Evolutionary conservation across 2,329 filamentous ascomycete genomes (phyloP).

Genomic region (Didymella segeticola): DNA sequence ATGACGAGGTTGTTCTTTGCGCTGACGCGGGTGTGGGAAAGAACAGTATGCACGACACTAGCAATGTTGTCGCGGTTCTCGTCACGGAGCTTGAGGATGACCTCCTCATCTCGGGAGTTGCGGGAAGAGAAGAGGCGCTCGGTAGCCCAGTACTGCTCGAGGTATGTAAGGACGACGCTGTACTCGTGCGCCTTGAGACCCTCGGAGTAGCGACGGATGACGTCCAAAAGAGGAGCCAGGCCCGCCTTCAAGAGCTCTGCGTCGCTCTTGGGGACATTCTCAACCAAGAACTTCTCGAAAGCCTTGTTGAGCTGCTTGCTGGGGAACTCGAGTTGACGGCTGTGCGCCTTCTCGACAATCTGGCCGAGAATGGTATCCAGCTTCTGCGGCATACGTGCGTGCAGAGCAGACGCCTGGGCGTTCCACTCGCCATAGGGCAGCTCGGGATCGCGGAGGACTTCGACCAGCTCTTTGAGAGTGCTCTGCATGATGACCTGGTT

Average conservation of each 20-base stretch:
- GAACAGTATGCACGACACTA: constrained; percentile 84
- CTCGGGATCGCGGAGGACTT: constrained; percentile 86
- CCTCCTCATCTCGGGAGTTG: constrained; percentile 87
- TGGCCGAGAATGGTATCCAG: constrained; percentile 82
- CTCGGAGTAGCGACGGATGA: constrained; percentile 82
- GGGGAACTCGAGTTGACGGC: constrained; percentile 85
- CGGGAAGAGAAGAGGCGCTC: constrained; percentile 88
- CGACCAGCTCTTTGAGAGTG: constrained; percentile 86
- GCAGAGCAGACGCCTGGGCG: constrained; percentile 93
- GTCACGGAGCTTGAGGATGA: constrained; percentile 90
- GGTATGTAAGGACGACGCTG: constrained; percentile 76
- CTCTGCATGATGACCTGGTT: constrained; percentile 95
- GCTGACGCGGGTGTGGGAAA: constrained; percentile 91
- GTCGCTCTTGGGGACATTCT: constrained; percentile 77
- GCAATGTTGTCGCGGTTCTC: constrained; percentile 92
- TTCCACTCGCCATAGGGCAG: constrained; percentile 97
- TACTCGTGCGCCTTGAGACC: constrained; percentile 93
- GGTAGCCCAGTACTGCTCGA: constrained; percentile 81
- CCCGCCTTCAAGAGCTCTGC: constrained; percentile 74
- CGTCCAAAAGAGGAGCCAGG: constrained; percentile 75
- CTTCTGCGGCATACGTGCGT: constrained; percentile 95
- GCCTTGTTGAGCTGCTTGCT: constrained; percentile 85
- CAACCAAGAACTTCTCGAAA: constrained; percentile 86
- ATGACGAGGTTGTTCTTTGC: constrained; percentile 94
- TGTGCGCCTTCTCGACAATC: constrained; percentile 82